Evolutionary conservation across 768 basidiomycete genomes (phyloP).

Genomic region (Leccinum boreale): DNA sequence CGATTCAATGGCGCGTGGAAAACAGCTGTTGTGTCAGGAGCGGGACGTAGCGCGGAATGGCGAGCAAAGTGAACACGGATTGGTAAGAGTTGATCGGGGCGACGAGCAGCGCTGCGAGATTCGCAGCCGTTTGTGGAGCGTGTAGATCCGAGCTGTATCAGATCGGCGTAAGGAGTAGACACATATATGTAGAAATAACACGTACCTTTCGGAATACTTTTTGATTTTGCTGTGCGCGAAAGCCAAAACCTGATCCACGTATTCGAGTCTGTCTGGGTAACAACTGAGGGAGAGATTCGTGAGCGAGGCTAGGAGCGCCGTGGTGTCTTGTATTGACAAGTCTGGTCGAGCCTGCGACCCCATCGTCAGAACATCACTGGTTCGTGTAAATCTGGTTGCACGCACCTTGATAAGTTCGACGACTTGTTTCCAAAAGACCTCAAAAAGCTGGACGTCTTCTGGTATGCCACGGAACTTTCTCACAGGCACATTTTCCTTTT

Average conservation of each 20-base stretch:
- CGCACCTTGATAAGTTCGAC: conserved; percentile 94
- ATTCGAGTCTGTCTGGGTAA: conserved; percentile 95
- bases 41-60: conserved; percentile 85
- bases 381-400: background rate
- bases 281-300: conserved; percentile 89
- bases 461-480: conserved; percentile 95
- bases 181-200: conserved; percentile 32
- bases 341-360: conserved; percentile 84
- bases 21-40: conserved; percentile 88
- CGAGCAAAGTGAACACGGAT: conserved; percentile 93
- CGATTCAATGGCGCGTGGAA: conserved; percentile 85
- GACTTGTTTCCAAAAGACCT: conserved; percentile 99
- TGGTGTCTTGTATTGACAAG: conserved; percentile 95
- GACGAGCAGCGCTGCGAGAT: conserved; percentile 90
- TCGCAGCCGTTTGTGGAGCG: conserved; percentile 80
- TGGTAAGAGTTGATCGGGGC: conserved; percentile 96
- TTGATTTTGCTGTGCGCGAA: conserved; percentile 82
- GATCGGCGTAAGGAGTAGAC: background rate
- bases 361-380: background rate
- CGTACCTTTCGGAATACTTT: conserved; percentile 77
- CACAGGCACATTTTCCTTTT: conserved; percentile 51
- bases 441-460: conserved; percentile 91
- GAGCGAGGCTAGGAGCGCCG: conserved; percentile 91
- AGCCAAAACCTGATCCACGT: conserved; percentile 91
- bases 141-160: conserved; percentile 77